phyloP scores from a whole-genome alignment of 2,329 filamentous ascomycete genomes.

The Eutypella sp. region DNA sequence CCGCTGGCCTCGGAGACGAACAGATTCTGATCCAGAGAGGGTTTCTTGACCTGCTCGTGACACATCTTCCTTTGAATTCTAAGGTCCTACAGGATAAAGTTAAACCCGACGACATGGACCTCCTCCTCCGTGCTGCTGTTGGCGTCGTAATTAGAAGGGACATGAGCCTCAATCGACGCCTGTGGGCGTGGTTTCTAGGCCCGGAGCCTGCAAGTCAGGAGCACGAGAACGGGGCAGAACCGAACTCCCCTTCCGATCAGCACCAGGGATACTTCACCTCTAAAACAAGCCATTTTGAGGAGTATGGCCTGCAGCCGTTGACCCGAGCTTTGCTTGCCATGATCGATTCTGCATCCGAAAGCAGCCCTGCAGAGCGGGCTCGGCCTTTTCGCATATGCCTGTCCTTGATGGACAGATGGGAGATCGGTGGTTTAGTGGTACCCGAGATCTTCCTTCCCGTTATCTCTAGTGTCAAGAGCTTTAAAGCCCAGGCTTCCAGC shows the following conservation, averaged over 20 bases:
- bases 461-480: conserved; percentile 72
- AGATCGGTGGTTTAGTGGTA: conserved; percentile 86
- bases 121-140: conserved; percentile 76
- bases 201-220: conserved; percentile 56
- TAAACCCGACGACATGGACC: conserved; percentile 70
- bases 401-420: conserved; percentile 97
- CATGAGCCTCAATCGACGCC: conserved; percentile 89
- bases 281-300: conserved; percentile 76
- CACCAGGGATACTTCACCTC: conserved; percentile 45
- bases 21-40: conserved; percentile 90
- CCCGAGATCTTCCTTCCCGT: conserved; percentile 85
- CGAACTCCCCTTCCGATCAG: conserved; percentile 36
- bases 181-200: conserved; percentile 96
- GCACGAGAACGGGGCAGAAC: conserved; percentile 41
- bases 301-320: conserved; percentile 69
- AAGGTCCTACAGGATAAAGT: conserved; percentile 72
- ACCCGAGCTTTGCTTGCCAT: conserved; percentile 71
- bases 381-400: conserved; percentile 87
- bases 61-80: conserved; percentile 81
- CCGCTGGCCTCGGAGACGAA: conserved; percentile 79
- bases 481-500: conserved; percentile 59
- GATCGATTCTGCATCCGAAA: conserved; percentile 54
- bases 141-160: conserved; percentile 84
- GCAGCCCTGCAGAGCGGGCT: conserved; percentile 62
- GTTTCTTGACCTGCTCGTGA: conserved; percentile 87